These are phyloP conservation scores for Ophiocordyceps camponoti-rufipedis DNA, from an alignment of 2,329 filamentous ascomycete genomes.

Conservation along the genomic window DNA sequence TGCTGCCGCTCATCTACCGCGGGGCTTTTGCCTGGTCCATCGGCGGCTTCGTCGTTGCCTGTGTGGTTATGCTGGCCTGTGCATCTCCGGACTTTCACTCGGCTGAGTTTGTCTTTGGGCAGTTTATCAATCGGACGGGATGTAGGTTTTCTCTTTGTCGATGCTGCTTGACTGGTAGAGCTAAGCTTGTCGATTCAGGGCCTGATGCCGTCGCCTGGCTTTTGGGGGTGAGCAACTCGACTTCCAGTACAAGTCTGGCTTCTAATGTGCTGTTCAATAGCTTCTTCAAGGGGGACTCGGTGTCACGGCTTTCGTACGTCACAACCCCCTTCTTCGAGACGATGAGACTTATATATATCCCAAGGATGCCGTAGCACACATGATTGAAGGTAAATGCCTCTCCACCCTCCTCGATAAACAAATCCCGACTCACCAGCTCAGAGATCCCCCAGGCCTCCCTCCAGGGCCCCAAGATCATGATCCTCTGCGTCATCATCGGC, in stretches of 20 bases:
- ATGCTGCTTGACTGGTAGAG: neutral
- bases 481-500: slow-evolving; percentile 44
- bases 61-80: slow-evolving; percentile 47
- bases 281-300: slow-evolving; percentile 15
- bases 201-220: slow-evolving; percentile 16
- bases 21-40: slow-evolving; percentile 54
- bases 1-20: slow-evolving; percentile 32
- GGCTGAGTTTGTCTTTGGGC: slow-evolving; percentile 12
- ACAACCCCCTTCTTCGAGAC: neutral
- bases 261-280: slow-evolving; percentile 1
- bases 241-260: accelerated
- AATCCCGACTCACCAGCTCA: neutral
- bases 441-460: slow-evolving; percentile 13
- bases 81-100: slow-evolving; percentile 38
- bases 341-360: neutral
- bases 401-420: no score
- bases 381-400: slow-evolving; percentile 11
- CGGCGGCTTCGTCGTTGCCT: slow-evolving; percentile 48
- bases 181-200: slow-evolving; percentile 1
- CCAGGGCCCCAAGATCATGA: slow-evolving; percentile 15
- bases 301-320: slow-evolving; percentile 12
- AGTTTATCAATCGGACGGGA: slow-evolving; percentile 14
- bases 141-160: slow-evolving; percentile 4
- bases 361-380: slow-evolving; percentile 15
- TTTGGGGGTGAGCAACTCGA: slow-evolving; percentile 8